phyloP scores from a whole-genome alignment of 345 rosid genomes.

The Citrus sp. region DNA sequence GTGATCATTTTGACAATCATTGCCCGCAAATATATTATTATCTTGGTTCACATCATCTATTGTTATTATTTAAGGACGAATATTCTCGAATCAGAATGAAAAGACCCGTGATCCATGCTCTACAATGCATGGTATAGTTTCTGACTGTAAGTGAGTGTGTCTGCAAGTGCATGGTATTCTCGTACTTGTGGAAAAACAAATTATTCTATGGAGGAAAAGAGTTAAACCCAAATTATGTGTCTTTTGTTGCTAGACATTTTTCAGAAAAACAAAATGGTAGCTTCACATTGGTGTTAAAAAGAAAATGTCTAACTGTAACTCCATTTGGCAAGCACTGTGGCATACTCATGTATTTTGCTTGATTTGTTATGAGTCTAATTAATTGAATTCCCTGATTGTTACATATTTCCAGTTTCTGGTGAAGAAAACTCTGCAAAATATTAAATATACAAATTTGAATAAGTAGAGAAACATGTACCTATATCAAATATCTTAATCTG shows the following conservation, averaged over 20 bases:
- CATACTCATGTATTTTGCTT: background rate
- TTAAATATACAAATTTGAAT: background rate
- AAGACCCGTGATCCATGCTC: background rate
- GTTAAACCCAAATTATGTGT: background rate
- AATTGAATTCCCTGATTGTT: background rate
- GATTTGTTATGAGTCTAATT: background rate
- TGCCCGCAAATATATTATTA: background rate
- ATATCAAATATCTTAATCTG: background rate
- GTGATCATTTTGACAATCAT: background rate
- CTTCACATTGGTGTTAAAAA: background rate
- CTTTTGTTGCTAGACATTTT: background rate
- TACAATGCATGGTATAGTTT: background rate
- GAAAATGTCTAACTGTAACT: background rate
- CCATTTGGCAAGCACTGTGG: background rate
- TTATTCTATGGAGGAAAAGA: background rate
- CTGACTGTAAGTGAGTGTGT: background rate
- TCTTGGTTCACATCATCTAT: background rate
- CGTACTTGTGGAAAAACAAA: background rate
- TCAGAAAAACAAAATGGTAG: background rate
- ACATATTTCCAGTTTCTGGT: background rate
- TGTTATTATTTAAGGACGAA: background rate
- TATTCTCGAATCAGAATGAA: background rate
- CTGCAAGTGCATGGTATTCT: background rate
- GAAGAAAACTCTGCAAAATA: background rate
- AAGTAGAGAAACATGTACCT: slow-evolving; percentile 1